A percentile compares a stretch with the other conserved stretches of the same genome.
phyloP scores from a whole-genome alignment of 805 yeast species.

The Ogataea saltuana region DNA sequence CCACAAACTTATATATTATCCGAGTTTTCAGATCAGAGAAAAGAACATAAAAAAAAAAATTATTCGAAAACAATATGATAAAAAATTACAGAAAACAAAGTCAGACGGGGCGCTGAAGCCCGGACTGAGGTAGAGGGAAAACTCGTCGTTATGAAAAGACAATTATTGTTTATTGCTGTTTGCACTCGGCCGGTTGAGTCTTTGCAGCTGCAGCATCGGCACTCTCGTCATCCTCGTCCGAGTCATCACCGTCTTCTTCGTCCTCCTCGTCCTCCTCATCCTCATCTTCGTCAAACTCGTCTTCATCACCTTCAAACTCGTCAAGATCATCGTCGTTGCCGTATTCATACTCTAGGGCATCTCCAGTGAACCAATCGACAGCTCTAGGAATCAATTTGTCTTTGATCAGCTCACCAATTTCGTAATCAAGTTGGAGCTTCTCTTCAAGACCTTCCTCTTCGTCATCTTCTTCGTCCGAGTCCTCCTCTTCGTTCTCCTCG shows the following conservation, averaged over 20 bases:
- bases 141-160: too few relatives aligned
- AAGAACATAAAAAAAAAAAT: slow-evolving; percentile 2
- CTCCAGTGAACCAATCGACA: slow-evolving; percentile 98
- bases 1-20: not conserved
- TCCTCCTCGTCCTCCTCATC: slow-evolving; percentile 62
- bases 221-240: slow-evolving; percentile 40
- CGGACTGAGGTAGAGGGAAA: not conserved
- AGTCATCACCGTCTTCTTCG: slow-evolving; percentile 49
- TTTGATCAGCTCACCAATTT: slow-evolving; percentile 93
- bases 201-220: slow-evolving; percentile 41
- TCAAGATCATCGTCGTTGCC: slow-evolving; percentile 55
- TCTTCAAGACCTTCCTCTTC: slow-evolving; percentile 77
- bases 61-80: not conserved
- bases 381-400: slow-evolving; percentile 96
- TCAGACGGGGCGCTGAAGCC: not conserved
- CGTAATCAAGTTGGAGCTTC: slow-evolving; percentile 87
- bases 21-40: not conserved
- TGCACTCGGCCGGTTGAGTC: slow-evolving; percentile 75
- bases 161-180: slow-evolving; percentile 54
- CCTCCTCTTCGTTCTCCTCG: slow-evolving; percentile 54
- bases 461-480: slow-evolving; percentile 39
- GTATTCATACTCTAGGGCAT: slow-evolving; percentile 79
- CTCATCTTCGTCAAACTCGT: slow-evolving; percentile 61
- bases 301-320: slow-evolving; percentile 59
- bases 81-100: slow-evolving; percentile 2